Conservation (phyloP, 768 basidiomycete species). For the Pleurotus citrinopileatus region DNA sequence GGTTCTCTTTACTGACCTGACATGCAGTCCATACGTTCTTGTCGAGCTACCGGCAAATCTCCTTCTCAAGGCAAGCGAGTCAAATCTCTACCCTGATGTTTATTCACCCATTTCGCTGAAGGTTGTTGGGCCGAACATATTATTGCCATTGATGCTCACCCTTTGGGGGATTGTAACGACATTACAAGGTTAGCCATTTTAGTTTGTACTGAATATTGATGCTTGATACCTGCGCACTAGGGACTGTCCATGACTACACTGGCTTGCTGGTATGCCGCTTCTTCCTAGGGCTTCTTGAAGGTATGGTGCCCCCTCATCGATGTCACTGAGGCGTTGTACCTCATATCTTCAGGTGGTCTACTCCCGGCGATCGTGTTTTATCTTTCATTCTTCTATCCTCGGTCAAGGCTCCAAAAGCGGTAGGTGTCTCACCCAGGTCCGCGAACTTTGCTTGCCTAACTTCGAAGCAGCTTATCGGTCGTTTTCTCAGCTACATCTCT, state of each 20-base stretch:
- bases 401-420: constrained; percentile 38
- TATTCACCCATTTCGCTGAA: constrained; percentile 9
- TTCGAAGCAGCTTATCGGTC: constrained; percentile 21
- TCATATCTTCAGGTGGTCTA: constrained; percentile 30
- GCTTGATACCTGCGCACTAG: constrained; percentile 17
- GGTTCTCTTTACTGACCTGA: neutral
- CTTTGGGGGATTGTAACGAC: constrained; percentile 67
- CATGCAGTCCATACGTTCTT: constrained; percentile 41
- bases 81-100: neutral
- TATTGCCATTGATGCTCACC: constrained; percentile 58
- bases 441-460: neutral
- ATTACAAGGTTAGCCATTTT: constrained; percentile 49
- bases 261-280: constrained; percentile 49
- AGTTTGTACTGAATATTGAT: too few species aligned
- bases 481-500: constrained; percentile 5
- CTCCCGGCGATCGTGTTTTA: constrained; percentile 59
- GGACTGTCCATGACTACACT: constrained; percentile 44
- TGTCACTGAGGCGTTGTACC: neutral
- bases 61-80: constrained; percentile 43
- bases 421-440: neutral
- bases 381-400: constrained; percentile 54
- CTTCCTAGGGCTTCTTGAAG: constrained; percentile 52
- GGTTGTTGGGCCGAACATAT: constrained; percentile 52
- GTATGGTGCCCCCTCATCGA: neutral
- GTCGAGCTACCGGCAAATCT: constrained; percentile 64